Conservation (phyloP, 352 stramenopile genomes). For the Globisporangium polare region DNA sequence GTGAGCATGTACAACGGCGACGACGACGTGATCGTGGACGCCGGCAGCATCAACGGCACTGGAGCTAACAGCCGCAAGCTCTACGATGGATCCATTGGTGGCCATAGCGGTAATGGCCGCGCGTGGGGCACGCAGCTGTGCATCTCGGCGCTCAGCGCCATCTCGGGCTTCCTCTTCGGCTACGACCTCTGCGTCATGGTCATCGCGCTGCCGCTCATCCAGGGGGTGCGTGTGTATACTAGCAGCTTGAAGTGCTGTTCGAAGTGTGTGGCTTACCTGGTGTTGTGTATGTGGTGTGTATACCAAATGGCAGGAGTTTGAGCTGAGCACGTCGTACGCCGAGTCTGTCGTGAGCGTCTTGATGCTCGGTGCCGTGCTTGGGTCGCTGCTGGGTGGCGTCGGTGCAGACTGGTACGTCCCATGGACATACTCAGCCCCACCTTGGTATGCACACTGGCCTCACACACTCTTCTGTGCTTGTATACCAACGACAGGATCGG, state of each 20-base stretch:
- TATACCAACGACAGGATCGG: slow-evolving; percentile 31
- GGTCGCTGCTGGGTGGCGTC: slow-evolving; percentile 50
- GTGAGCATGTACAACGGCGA: slow-evolving; percentile 1
- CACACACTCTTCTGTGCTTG: neutral
- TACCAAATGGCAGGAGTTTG: slow-evolving; percentile 30
- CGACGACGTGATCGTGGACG: neutral
- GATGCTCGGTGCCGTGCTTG: slow-evolving; percentile 65
- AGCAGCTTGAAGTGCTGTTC: neutral
- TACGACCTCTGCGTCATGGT: slow-evolving; percentile 82
- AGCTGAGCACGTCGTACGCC: slow-evolving; percentile 42
- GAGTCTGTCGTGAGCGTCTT: slow-evolving; percentile 61
- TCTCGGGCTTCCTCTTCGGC: slow-evolving; percentile 71
- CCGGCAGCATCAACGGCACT: slow-evolving; percentile 1
- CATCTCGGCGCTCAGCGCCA: slow-evolving; percentile 56
- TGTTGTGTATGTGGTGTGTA: neutral
- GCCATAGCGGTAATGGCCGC: neutral
- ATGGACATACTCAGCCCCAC: neutral
- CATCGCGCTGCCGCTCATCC: slow-evolving; percentile 59
- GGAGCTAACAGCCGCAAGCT: neutral
- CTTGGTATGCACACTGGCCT: neutral
- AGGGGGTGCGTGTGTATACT: slow-evolving; percentile 24
- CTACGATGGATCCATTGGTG: neutral
- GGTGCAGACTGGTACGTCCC: slow-evolving; percentile 42
- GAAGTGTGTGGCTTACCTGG: neutral
- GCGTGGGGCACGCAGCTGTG: slow-evolving; percentile 32